Conservation (phyloP, 2,329 filamentous ascomycete genomes). For the Trichophyton benhamiae region DNA sequence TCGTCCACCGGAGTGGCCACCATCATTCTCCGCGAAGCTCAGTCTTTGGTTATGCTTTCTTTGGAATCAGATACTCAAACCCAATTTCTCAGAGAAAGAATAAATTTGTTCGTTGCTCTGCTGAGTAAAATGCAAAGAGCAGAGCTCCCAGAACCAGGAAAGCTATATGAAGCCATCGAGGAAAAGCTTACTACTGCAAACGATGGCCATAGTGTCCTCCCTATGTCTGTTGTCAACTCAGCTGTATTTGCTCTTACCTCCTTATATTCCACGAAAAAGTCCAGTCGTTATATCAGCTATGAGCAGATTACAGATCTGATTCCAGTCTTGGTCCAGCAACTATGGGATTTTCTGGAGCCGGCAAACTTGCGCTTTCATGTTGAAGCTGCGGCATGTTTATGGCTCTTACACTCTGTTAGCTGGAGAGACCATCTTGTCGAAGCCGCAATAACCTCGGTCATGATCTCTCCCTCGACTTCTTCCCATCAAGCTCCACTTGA, state of each 20-base stretch:
- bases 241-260: constrained; percentile 39
- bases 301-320: constrained; percentile 49
- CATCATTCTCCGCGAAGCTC: constrained; percentile 51
- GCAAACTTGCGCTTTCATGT: constrained; percentile 84
- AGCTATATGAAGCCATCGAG: constrained; percentile 26
- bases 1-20: constrained; percentile 44
- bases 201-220: constrained; percentile 18
- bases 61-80: constrained; percentile 18
- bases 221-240: constrained; percentile 27
- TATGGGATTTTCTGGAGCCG: constrained; percentile 75
- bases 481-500: constrained; percentile 23
- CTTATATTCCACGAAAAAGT: constrained; percentile 26
- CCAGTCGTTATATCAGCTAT: constrained; percentile 28
- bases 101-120: constrained; percentile 46
- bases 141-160: constrained; percentile 22
- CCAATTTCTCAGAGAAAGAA: constrained; percentile 44
- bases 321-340: constrained; percentile 53
- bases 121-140: constrained; percentile 31
- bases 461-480: constrained; percentile 42
- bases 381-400: constrained; percentile 74
- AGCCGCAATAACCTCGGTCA: constrained; percentile 58
- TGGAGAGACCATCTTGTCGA: constrained; percentile 62
- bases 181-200: constrained; percentile 15
- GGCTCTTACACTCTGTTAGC: constrained; percentile 69
- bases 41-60: constrained; percentile 24